Evolutionary conservation across 1,284 basidiomycete species (phyloP).

Genomic region (Cryptococcus neoformans): DNA sequence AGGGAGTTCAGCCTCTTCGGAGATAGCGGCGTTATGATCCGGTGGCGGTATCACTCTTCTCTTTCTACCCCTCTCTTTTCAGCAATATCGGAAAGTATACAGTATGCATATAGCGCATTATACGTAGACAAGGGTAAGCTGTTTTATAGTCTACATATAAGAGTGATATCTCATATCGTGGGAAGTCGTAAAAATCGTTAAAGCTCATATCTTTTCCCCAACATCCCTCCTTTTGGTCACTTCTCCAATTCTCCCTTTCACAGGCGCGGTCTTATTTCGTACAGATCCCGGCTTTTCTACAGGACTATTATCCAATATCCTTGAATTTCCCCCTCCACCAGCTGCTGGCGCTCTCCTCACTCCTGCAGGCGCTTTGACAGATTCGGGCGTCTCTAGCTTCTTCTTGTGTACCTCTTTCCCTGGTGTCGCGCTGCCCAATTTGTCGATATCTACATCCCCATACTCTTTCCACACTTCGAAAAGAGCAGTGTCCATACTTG

Average conservation of each 20-base stretch:
- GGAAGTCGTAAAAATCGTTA: slow-evolving; percentile 1
- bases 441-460: slow-evolving; percentile 4
- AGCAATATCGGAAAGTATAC: neutral
- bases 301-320: neutral
- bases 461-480: slow-evolving; percentile 15
- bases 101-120: neutral
- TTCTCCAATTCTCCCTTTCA: neutral
- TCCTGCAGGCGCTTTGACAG: neutral
- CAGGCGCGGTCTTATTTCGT: neutral
- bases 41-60: neutral
- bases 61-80: neutral
- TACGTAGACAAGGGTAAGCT: too few relatives aligned
- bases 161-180: neutral
- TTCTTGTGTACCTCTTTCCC: neutral
- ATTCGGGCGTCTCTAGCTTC: neutral
- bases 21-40: neutral
- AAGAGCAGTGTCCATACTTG: slow-evolving; percentile 12
- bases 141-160: too few relatives aligned
- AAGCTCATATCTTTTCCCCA: slow-evolving; percentile 7
- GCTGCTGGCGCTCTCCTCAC: neutral
- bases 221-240: slow-evolving; percentile 9
- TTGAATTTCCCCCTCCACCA: neutral
- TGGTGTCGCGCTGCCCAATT: slow-evolving; percentile 3
- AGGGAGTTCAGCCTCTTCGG: neutral
- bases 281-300: slow-evolving; percentile 2